Evolutionary conservation across 2,329 filamentous ascomycete species (phyloP), one percentile per base, ranked within the genome.

Genomic region (Saccharata proteae): DNA sequence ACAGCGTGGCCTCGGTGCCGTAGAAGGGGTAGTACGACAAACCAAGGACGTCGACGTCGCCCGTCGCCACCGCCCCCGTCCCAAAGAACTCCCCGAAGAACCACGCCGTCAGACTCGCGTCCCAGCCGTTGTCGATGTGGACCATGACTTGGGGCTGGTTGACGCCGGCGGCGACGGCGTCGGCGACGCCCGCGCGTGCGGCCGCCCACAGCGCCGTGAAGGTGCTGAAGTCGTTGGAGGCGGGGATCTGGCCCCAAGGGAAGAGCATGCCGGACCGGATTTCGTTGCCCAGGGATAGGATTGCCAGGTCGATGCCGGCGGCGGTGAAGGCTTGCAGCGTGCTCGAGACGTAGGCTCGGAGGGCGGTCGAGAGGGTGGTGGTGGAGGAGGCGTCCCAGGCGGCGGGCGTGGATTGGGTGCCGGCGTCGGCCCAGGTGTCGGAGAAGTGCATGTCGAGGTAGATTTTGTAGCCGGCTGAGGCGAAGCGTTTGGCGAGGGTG

Each of bases 1-100:
- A 52, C 1, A 82, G 61, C 0, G 71, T 77, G 1, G 77, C 77
- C 1, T 47, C 57, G 1, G 59, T 48, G 46, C 65, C 69, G 54
- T 78, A 82, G 54, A 81, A 83, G 1, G 79, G 79, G 45, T 84
- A 83, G 55, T 75, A 83, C 0, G 71, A 77, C 1, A 84, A 69
- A 5, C 76, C 79, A 57, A 82, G 79, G 40, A 77, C 65, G 49
- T 84, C 78, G 37, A 75, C 81, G 40, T 80, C 76, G 4, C 57
- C 54, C 0, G 57, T 43, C 3, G 51, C 46, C 3, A 77, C 57
- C 1, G 60, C 59, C 2, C 68, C 74, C 3, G 58, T 60, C 15
- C 65, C 64, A 54, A 81, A 83, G 5, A 35, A 19, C 4, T 29
- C 23, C n/a, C 23, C 5, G 33, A 35, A 35, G 52, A 71, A 80